These are phyloP conservation scores for Solanum chacoense DNA, from an alignment of 305 asterid species.

Conservation along the genomic window DNA sequence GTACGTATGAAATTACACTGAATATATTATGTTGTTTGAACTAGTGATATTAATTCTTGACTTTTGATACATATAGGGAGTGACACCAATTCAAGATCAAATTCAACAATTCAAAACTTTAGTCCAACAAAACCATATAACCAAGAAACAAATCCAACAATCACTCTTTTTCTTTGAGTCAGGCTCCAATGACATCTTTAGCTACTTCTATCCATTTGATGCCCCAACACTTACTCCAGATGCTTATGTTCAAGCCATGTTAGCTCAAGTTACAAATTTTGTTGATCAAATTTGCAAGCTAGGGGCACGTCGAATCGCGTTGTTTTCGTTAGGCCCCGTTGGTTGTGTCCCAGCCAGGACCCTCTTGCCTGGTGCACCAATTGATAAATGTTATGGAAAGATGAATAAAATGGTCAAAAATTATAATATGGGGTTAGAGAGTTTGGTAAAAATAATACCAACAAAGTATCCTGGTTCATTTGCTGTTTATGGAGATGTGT, in stretches of 20 bases:
- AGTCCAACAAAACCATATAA: conserved; percentile 26
- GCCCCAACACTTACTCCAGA: conserved; percentile 33
- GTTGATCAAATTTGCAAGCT: conserved; percentile 32
- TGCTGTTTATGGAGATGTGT: conserved; percentile 48
- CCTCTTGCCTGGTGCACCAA: conserved; percentile 45
- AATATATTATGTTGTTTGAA: background rate
- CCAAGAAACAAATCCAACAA: conserved; percentile 14
- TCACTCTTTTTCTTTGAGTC: conserved; percentile 60
- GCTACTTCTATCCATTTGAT: conserved; percentile 40
- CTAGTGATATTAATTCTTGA: background rate
- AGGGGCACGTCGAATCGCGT: conserved; percentile 41
- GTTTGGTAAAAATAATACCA: conserved; percentile 23
- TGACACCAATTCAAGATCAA: conserved; percentile 52
- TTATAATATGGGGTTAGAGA: conserved; percentile 43
- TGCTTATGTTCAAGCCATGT: conserved; percentile 46
- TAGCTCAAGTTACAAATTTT: conserved; percentile 18
- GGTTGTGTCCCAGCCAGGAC: conserved; percentile 71
- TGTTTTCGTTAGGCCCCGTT: conserved; percentile 61
- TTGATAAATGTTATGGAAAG: conserved; percentile 38
- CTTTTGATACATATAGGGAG: conserved; percentile 27
- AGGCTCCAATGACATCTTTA: conserved; percentile 64
- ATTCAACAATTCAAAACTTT: conserved; percentile 47
- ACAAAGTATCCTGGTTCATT: conserved; percentile 26
- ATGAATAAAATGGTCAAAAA: conserved; percentile 60
- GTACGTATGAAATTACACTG: background rate